Evolutionary conservation across 2,329 filamentous ascomycete genomes (phyloP).

Genomic region (Pseudodiploospora longispora): DNA sequence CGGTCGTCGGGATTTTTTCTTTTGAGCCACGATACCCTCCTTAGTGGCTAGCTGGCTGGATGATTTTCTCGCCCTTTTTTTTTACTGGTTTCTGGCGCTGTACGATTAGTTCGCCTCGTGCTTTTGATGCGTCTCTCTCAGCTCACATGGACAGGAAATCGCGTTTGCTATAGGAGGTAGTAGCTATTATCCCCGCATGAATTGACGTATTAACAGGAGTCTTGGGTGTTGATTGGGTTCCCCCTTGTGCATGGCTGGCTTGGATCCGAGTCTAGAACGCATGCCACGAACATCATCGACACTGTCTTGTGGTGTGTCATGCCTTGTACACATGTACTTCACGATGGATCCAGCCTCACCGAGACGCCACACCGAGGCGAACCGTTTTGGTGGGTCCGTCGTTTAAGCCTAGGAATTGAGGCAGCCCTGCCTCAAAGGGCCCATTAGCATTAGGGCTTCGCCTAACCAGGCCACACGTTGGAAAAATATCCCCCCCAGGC

Average conservation of each 20-base stretch:
- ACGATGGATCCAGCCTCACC: constrained; percentile 1
- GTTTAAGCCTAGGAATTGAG: constrained; percentile 13
- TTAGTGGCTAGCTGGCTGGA: constrained; percentile 4
- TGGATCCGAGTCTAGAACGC: too few species aligned
- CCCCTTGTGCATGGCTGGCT: too few species aligned
- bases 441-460: constrained; percentile 21
- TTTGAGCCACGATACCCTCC: constrained; percentile 11
- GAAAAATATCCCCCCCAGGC: constrained; percentile 4
- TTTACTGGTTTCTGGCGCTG: too few species aligned
- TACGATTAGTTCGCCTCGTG: too few species aligned
- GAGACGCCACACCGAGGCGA: neutral
- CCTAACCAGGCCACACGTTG: constrained; percentile 17
- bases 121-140: constrained; percentile 1
- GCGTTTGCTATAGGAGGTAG: too few species aligned
- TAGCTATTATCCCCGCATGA: too few species aligned
- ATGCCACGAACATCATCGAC: too few species aligned
- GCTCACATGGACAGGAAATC: neutral
- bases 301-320: too few species aligned
- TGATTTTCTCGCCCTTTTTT: neutral
- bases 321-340: too few species aligned
- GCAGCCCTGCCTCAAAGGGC: constrained; percentile 9
- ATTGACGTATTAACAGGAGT: too few species aligned
- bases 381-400: too few species aligned
- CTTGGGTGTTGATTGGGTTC: too few species aligned
- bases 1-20: constrained; percentile 1